Base-by-base conservation (phyloP, 805 yeast species). In the Nakazawaea ambrosiae region DNA sequence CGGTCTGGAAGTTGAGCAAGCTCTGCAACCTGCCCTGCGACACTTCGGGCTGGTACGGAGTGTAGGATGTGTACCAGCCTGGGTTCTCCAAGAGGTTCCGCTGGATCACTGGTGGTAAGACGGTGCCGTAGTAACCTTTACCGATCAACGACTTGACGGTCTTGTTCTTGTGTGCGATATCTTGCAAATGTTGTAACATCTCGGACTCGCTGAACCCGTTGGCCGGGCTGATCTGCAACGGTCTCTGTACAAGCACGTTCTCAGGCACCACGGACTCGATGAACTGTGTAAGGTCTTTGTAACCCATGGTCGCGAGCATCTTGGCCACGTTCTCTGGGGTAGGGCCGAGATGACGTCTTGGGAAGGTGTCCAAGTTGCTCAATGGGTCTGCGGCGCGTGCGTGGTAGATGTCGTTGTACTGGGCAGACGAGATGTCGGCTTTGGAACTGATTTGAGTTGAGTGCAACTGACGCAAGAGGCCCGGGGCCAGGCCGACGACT, bases 21-120 rank as follows among this genome's bases (percentile, higher is more conserved):
- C 92, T 78, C 63, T 90, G 96, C 50, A 92, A 70, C 50, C 98
- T 78, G 38, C 98, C 98, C 62, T 92, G 98, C 1, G 96, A 83
- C 41, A 92, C 89, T 59, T 92, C 98, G 1, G 98, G 96, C 65
- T 92, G 98, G 60, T 92, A 92, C 25, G 98, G 98, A 18, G 98
- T 92, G 58, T 92, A 92, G 1, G 97, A 87, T 16, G 98, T 92
- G 68, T 92, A 92, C 98, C 98, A 92, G 55, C 88, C 96, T 5
- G 98, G 98, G 44, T 81, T 77, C 60, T 92, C 98, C 40, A 92
- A 65, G 41, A 92, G 61, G 53, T 92, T 92, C 57, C 98, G 78
- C 65, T 86, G 94, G 49, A 92, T 84, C 25, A 90, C 96, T 2
- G 95, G 82, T 0, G 98, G 98, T 32, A 86, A 66, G 36, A 74